Percentiles rank a stretch among this genome's conserved stretches.
Evolutionary conservation across 768 basidiomycete species (phyloP).

Genomic region (Clathrus columnatus): DNA sequence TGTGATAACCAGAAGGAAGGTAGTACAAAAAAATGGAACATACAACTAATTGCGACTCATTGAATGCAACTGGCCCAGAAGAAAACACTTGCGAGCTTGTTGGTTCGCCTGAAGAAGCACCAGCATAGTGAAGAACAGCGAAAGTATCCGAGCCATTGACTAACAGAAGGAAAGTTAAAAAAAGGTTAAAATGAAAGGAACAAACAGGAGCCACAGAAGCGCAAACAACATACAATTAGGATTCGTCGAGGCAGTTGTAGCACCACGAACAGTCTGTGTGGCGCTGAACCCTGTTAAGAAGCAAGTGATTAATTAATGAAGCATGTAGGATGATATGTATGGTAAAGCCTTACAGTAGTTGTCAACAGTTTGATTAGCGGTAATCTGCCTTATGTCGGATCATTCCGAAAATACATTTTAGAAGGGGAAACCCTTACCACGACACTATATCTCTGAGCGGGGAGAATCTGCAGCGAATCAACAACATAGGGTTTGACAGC

Average conservation of each 20-base stretch:
- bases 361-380: slow-evolving; percentile 15
- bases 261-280: neutral
- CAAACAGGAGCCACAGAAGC: neutral
- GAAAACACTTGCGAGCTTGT: slow-evolving; percentile 22
- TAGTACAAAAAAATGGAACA: slow-evolving; percentile 8
- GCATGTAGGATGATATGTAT: neutral
- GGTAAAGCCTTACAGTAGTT: slow-evolving; percentile 18
- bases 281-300: slow-evolving; percentile 11
- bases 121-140: slow-evolving; percentile 43
- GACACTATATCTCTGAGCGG: slow-evolving; percentile 24
- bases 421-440: slow-evolving; percentile 18
- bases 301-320: neutral
- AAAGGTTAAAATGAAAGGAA: neutral
- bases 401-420: neutral
- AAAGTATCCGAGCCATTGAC: slow-evolving; percentile 30
- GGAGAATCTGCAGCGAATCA: slow-evolving; percentile 18
- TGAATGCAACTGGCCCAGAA: slow-evolving; percentile 18
- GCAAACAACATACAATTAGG: neutral
- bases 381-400: slow-evolving; percentile 12
- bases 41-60: slow-evolving; percentile 23
- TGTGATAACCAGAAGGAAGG: slow-evolving; percentile 12
- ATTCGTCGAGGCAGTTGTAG: neutral
- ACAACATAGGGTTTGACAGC: slow-evolving; percentile 15
- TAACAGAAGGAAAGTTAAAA: too few relatives aligned
- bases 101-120: slow-evolving; percentile 32